Evolutionary conservation across 352 stramenopile genomes (phyloP).

Genomic region (Phytophthora rubi): DNA sequence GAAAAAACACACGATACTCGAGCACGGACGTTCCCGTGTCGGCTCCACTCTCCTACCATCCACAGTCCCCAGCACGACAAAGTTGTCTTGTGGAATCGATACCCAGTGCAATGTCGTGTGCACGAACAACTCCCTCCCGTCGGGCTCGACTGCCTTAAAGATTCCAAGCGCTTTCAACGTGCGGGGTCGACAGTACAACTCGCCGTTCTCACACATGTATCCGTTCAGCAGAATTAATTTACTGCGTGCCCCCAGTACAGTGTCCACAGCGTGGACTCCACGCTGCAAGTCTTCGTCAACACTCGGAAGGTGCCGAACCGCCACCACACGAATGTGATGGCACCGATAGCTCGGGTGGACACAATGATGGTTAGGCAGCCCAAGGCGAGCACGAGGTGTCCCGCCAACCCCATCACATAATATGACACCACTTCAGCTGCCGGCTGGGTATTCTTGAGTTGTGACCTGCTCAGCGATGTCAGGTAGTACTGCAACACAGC

Average conservation of each 20-base stretch:
- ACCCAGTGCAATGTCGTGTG: constrained; percentile 28
- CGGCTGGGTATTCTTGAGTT: constrained; percentile 12
- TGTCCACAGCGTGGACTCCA: too few relatives aligned
- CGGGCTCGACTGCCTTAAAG: constrained; percentile 21
- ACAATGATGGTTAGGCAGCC: constrained; percentile 28
- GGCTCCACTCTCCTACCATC: constrained; percentile 4
- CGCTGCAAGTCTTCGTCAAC: constrained; percentile 19
- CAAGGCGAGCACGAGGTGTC: constrained; percentile 28
- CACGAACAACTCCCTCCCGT: constrained; percentile 17
- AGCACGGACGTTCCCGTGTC: constrained; percentile 8
- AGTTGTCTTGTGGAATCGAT: constrained; percentile 5
- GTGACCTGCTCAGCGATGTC: constrained; percentile 21
- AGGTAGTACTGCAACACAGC: constrained; percentile 28
- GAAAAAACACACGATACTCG: constrained; percentile 22
- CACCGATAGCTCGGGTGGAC: constrained; percentile 11
- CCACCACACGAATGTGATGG: constrained; percentile 10
- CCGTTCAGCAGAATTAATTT: constrained; percentile 34
- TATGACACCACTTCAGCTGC: constrained; percentile 18
- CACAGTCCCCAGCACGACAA: constrained; percentile 23
- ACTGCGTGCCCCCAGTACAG: constrained; percentile 17
- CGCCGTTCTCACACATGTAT: constrained; percentile 23
- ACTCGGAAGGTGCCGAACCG: constrained; percentile 20
- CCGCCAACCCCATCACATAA: constrained; percentile 28
- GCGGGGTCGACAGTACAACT: constrained; percentile 28
- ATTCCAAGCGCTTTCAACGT: constrained; percentile 31